Evolutionary conservation across 257 asterid species (phyloP).

Genomic region (Salvia splendens): DNA sequence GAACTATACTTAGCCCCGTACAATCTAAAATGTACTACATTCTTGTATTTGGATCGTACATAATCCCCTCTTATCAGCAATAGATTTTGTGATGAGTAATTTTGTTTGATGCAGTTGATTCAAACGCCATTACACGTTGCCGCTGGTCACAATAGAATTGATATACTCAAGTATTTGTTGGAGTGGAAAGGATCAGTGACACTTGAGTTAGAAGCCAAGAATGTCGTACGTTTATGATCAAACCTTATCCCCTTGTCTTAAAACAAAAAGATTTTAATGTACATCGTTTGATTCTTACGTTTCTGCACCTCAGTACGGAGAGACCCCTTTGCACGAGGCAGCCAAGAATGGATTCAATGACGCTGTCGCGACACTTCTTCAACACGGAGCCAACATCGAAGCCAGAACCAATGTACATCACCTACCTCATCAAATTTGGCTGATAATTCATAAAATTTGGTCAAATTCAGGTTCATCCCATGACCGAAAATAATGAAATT

Average conservation of each 20-base stretch:
- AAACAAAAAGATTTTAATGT: background rate
- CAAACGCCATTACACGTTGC: conserved; percentile 50
- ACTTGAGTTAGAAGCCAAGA: conserved; percentile 46
- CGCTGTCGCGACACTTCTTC: conserved; percentile 38
- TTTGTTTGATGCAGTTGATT: conserved; percentile 28
- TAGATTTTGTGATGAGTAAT: no score
- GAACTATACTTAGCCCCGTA: no score
- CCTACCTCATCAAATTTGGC: background rate
- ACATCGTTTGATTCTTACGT: background rate
- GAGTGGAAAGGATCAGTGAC: conserved; percentile 39
- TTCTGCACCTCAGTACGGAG: conserved; percentile 42
- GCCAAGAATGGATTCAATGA: conserved; percentile 45
- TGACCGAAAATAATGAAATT: no score
- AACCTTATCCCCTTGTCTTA: background rate
- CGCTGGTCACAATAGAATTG: conserved; percentile 34
- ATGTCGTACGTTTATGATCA: conserved; percentile 35
- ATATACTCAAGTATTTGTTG: conserved; percentile 40
- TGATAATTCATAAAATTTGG: no score
- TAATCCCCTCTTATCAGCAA: no score
- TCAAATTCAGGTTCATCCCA: no score
- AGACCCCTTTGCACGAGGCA: conserved; percentile 54
- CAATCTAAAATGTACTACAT: no score
- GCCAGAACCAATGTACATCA: conserved; percentile 49
- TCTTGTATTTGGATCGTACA: no score
- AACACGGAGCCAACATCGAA: conserved; percentile 34